Base-by-base conservation (phyloP, 768 basidiomycete genomes). In the Melanogaster broomeanus region DNA sequence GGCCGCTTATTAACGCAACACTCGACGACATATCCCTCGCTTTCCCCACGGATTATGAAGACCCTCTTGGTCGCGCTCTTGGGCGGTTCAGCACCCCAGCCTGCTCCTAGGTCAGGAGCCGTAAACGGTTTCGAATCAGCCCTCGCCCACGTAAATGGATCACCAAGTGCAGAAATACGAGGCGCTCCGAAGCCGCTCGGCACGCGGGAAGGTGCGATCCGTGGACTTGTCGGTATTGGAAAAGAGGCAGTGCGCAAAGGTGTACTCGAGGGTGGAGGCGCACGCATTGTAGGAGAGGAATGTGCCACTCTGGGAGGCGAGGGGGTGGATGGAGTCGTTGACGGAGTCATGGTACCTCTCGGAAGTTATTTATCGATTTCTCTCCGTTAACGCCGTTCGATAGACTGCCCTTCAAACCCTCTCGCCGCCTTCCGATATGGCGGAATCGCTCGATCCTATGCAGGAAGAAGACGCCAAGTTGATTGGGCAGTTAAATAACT, bases 11-110 rank as follows among this genome's bases (percentile, higher is more conserved):
- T 93, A 56, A 86, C 84, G 0, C 86, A 85, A 56, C 90, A 93
- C 59, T 86, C 87, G 0, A 88, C 88, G n/a, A 91, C 92, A 4
- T 94, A 95, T 67, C 90, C 93, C 1, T 86, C 88, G 0, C 81
- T 95, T 13, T 84, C 88, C 1, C 86, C 90, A 25, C 88, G 96
- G 13, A 88, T 98, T 42, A 91, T 94, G 77, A 97, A 97, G 67
- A 97, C 96, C 0, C 83, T 98, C 3, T 77, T 97, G 4, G 79
- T 94, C 11, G 93, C 94, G 0, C 82, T 98, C 2, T 79, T 93
- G 37, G 65, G 66, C 28, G 55, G 61, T 19, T 53, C 66, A 0
- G 16, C 51, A 0, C 35, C 61, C 1, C 28, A 45, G 19, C 27
- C 57, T 6, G 12, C 46, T 6, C 48, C 65, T 5, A 59, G 31